phyloP scores from a whole-genome alignment of 2,329 filamentous ascomycete species.

The Botryotinia convoluta region DNA sequence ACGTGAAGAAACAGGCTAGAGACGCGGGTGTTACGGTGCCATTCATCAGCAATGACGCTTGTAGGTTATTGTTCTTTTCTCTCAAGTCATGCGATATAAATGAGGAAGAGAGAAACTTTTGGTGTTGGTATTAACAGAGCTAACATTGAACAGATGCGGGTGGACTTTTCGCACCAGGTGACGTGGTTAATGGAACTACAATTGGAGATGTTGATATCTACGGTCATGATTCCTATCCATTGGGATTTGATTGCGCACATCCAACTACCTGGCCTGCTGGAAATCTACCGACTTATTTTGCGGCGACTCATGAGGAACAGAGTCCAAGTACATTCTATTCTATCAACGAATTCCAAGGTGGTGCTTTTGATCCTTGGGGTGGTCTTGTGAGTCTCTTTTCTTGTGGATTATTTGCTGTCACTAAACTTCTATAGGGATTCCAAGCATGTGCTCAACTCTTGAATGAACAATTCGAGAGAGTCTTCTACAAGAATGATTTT shows the following conservation, averaged over 20 bases:
- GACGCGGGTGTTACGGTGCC: conserved; percentile 71
- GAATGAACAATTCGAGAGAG: conserved; percentile 70
- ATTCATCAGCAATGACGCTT: conserved; percentile 71
- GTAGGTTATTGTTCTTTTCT: conserved; percentile 25
- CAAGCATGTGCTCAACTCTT: conserved; percentile 63
- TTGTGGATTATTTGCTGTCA: not conserved
- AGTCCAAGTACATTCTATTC: conserved; percentile 66
- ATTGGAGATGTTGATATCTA: conserved; percentile 38
- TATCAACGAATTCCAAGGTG: conserved; percentile 63
- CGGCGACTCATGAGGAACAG: conserved; percentile 52
- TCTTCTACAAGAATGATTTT: conserved; percentile 77
- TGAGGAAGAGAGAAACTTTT: not conserved
- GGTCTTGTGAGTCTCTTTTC: conserved; percentile 45
- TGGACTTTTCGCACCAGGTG: conserved; percentile 36
- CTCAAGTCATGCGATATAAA: not conserved
- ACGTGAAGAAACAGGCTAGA: conserved; percentile 66
- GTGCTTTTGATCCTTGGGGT: conserved; percentile 72
- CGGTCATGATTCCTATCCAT: conserved; percentile 45
- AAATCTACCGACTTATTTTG: conserved; percentile 55
- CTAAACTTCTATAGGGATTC: conserved; percentile 49
- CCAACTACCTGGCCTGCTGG: conserved; percentile 56
- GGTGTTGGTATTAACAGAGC: not conserved
- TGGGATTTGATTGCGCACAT: conserved; percentile 47
- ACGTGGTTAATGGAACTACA: conserved; percentile 32
- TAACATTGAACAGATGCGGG: conserved; percentile 25